These are phyloP conservation scores for Quercus robur DNA, from an alignment of 306 rosid species.

Conservation along the genomic window DNA sequence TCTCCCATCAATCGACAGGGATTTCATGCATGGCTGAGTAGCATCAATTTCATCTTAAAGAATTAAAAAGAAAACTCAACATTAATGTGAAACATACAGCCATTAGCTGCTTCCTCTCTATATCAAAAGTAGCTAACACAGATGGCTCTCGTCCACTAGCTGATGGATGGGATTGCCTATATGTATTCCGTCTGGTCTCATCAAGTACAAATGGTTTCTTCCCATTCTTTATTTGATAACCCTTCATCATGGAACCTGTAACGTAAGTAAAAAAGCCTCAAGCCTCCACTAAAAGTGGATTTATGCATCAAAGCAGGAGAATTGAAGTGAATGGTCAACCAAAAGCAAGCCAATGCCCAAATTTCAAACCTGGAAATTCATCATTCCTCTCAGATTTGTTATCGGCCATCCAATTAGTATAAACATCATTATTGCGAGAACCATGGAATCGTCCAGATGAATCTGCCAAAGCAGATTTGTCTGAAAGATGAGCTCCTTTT, in stretches of 20 bases:
- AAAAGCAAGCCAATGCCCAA: background rate
- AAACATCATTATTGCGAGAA: slow-evolving; percentile 40
- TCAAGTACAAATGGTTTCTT: slow-evolving; percentile 44
- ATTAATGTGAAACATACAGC: slow-evolving; percentile 42
- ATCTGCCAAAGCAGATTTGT: slow-evolving; percentile 43
- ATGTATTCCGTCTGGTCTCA: slow-evolving; percentile 58
- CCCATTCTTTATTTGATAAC: slow-evolving; percentile 37
- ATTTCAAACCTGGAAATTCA: slow-evolving; percentile 47
- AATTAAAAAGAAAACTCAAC: background rate
- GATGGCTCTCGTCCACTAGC: slow-evolving; percentile 41
- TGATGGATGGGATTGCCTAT: slow-evolving; percentile 32
- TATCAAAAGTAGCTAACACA: slow-evolving; percentile 50
- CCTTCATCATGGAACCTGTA: slow-evolving; percentile 39
- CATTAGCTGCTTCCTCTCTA: slow-evolving; percentile 51
- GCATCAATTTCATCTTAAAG: background rate
- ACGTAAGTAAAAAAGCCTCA: background rate
- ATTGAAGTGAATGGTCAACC: background rate
- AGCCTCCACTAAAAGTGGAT: background rate
- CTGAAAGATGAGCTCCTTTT: slow-evolving; percentile 37
- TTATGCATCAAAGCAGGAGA: background rate
- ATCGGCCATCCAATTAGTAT: slow-evolving; percentile 35
- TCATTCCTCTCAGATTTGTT: slow-evolving; percentile 46
- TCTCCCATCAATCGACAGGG: background rate
- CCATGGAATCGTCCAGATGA: slow-evolving; percentile 36
- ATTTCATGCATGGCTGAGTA: background rate